A percentile compares a stretch with the other conserved stretches of the same genome.
Conservation (phyloP, 1,284 basidiomycete species). For the Farysia itapuensis region DNA sequence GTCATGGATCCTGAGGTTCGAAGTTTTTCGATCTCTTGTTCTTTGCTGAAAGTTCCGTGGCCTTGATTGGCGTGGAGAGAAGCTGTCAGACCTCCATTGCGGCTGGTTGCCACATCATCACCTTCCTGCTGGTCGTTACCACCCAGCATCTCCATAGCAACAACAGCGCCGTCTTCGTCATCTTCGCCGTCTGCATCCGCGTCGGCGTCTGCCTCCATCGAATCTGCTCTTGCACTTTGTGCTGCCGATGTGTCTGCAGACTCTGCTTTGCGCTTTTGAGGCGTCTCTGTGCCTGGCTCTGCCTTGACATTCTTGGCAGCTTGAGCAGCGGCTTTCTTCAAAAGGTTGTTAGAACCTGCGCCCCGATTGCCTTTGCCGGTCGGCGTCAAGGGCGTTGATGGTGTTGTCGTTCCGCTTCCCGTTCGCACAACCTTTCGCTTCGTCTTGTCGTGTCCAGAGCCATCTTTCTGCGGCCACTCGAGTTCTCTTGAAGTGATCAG, state of each 20-base stretch:
- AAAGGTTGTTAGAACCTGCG: conserved; percentile 62
- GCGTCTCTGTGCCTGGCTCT: conserved; percentile 62
- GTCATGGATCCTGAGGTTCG: conserved; percentile 98
- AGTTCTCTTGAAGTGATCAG: conserved; percentile 82
- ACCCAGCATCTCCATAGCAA: conserved; percentile 64
- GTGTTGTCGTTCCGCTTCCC: conserved; percentile 25
- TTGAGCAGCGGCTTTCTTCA: conserved; percentile 77
- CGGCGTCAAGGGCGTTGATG: conserved; percentile 32
- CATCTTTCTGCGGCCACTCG: conserved; percentile 74
- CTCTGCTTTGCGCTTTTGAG: conserved; percentile 70
- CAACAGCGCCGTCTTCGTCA: conserved; percentile 55
- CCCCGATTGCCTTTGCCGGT: conserved; percentile 24
- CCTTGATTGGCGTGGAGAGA: conserved; percentile 62
- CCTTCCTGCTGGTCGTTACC: conserved; percentile 42
- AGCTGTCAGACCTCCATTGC: conserved; percentile 61
- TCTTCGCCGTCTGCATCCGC: conserved; percentile 64
- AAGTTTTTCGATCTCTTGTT: conserved; percentile 97
- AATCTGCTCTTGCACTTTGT: conserved; percentile 31
- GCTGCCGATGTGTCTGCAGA: conserved; percentile 64
- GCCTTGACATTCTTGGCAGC: conserved; percentile 61
- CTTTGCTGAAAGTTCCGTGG: conserved; percentile 73
- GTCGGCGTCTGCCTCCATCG: conserved; percentile 60
- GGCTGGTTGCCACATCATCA: conserved; percentile 33
- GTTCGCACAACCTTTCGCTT: conserved; percentile 50
- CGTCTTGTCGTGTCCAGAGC: conserved; percentile 61